A percentile compares a stretch with the other conserved stretches of the same genome.
phyloP scores from a whole-genome alignment of 352 stramenopile genomes.

The Pythium vanterpoolii region DNA sequence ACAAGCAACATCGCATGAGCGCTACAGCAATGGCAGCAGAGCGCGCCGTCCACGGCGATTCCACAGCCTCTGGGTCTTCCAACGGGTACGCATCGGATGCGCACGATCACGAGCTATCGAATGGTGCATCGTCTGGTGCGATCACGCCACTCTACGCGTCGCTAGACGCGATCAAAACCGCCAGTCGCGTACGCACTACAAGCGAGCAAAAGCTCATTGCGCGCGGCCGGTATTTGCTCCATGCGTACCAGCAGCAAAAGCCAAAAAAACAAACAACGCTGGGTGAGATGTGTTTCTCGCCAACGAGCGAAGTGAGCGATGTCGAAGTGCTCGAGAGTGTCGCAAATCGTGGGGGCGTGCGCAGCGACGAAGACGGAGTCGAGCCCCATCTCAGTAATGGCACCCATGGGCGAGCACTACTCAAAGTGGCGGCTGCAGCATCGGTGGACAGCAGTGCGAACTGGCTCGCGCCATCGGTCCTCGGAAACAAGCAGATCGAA shows the following conservation, averaged over 20 bases:
- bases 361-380: not conserved
- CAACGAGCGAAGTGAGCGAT: constrained; percentile 6
- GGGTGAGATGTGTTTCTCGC: constrained; percentile 19
- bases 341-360: too few species aligned
- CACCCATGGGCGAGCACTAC: not conserved
- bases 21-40: constrained; percentile 22
- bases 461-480: constrained; percentile 14
- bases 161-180: not conserved
- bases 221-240: constrained; percentile 37
- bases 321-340: constrained; percentile 11
- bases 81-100: constrained; percentile 15
- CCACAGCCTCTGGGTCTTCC: not conserved
- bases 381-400: not conserved
- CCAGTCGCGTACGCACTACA: constrained; percentile 1
- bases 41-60: constrained; percentile 12
- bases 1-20: constrained; percentile 10
- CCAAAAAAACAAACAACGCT: constrained; percentile 21
- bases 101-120: constrained; percentile 16
- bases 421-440: not conserved
- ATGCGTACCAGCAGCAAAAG: constrained; percentile 47
- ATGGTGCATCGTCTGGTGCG: constrained; percentile 8
- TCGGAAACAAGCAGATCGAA: not conserved
- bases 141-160: constrained; percentile 1
- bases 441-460: constrained; percentile 17
- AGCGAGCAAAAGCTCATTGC: constrained; percentile 42